A percentile compares a stretch with the other conserved stretches of the same genome.
phyloP scores from a whole-genome alignment of 2,329 filamentous ascomycete species.

The Penicillium sp. region DNA sequence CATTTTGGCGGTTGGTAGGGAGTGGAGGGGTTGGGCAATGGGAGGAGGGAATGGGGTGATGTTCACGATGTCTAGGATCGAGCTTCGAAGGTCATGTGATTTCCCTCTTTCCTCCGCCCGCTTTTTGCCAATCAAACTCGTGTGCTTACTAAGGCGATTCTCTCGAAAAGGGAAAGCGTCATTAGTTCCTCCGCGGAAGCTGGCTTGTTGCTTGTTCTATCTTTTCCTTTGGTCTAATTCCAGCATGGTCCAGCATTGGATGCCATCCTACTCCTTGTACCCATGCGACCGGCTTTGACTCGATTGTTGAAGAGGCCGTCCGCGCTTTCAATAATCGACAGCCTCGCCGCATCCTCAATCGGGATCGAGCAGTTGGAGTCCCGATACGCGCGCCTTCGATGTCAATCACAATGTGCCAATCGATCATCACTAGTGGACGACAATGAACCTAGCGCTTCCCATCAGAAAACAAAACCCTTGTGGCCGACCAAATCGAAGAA shows the following conservation, averaged over 20 bases:
- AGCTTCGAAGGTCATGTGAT: slow-evolving; percentile 31
- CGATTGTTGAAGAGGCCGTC: slow-evolving; percentile 45
- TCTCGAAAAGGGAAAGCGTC: slow-evolving; percentile 19
- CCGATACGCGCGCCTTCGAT: slow-evolving; percentile 29
- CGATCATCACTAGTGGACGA: slow-evolving; percentile 6
- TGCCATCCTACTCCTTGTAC: slow-evolving; percentile 20
- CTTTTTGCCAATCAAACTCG: slow-evolving; percentile 18
- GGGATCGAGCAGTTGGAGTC: slow-evolving; percentile 36
- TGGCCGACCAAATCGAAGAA: not conserved
- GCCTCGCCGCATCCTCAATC: slow-evolving; percentile 29
- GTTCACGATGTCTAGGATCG: slow-evolving; percentile 30
- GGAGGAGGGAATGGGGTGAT: slow-evolving; percentile 14
- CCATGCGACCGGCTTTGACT: slow-evolving; percentile 46
- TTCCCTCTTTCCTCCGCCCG: slow-evolving; percentile 32
- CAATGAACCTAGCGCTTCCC: not conserved
- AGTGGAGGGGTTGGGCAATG: slow-evolving; percentile 25
- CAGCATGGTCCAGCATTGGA: slow-evolving; percentile 28
- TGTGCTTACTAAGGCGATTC: slow-evolving; percentile 22
- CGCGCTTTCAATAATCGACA: slow-evolving; percentile 39
- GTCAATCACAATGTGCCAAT: slow-evolving; percentile 23
- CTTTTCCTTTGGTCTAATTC: not conserved
- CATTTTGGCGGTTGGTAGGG: slow-evolving; percentile 37
- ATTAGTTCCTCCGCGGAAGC: slow-evolving; percentile 11
- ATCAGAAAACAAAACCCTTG: not conserved
- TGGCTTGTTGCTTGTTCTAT: not conserved